Evolutionary conservation across 768 basidiomycete genomes (phyloP).

Genomic region (Russula vinacea): DNA sequence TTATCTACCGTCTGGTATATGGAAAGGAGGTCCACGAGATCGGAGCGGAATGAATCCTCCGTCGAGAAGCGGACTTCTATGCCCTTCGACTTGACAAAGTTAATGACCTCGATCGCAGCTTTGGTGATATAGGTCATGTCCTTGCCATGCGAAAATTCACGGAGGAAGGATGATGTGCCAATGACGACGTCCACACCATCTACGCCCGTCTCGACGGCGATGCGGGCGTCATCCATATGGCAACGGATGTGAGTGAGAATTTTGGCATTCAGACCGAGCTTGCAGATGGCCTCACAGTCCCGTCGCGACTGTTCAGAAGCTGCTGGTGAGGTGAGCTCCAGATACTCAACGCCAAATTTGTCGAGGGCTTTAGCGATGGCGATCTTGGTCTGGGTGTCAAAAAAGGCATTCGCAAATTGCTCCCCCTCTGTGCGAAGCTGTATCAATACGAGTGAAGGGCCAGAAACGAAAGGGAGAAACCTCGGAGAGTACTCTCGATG

Average conservation of each 20-base stretch:
- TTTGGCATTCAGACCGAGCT: slow-evolving; percentile 93
- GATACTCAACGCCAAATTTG: slow-evolving; percentile 99
- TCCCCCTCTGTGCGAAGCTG: slow-evolving; percentile 75
- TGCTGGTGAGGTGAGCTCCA: slow-evolving; percentile 96
- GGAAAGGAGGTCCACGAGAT: slow-evolving; percentile 95
- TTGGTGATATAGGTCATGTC: slow-evolving; percentile 99
- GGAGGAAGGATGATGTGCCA: slow-evolving; percentile 97
- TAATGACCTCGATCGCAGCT: slow-evolving; percentile 96
- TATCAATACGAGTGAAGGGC: slow-evolving; percentile 17
- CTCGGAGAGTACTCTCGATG: slow-evolving; percentile 94
- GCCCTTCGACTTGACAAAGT: slow-evolving; percentile 99
- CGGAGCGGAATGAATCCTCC: slow-evolving; percentile 99
- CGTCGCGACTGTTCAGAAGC: slow-evolving; percentile 92
- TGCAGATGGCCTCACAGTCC: slow-evolving; percentile 99
- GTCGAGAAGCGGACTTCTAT: slow-evolving; percentile 99
- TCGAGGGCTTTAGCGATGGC: slow-evolving; percentile 97
- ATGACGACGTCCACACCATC: slow-evolving; percentile 99
- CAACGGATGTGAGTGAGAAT: slow-evolving; percentile 99
- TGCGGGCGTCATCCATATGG: slow-evolving; percentile 99
- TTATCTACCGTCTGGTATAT: slow-evolving; percentile 99
- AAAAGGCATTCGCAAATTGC: slow-evolving; percentile 99
- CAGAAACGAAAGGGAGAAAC: slow-evolving; percentile 43
- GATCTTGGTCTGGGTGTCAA: slow-evolving; percentile 99
- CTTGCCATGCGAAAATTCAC: slow-evolving; percentile 99
- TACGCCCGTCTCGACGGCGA: slow-evolving; percentile 98